Evolutionary conservation across 805 yeast genomes (phyloP).

Genomic region (Cyberlindnera maritima): DNA sequence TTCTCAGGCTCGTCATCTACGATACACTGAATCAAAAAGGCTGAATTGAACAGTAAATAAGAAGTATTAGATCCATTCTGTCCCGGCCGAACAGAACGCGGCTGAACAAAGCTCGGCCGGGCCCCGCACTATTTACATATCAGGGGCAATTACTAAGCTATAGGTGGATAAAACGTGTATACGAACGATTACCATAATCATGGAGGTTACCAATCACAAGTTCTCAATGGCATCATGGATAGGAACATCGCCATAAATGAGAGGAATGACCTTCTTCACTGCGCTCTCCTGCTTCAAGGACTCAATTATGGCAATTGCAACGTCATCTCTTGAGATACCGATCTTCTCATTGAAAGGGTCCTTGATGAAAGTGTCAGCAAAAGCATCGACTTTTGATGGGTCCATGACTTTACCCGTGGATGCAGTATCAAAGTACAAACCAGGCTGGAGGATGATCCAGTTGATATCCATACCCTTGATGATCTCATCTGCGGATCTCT

Average conservation of each 20-base stretch:
- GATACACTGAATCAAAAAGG: too few species aligned
- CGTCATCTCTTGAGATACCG: constrained; percentile 46
- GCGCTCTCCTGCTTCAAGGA: constrained; percentile 37
- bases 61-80: too few species aligned
- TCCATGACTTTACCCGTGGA: constrained; percentile 43
- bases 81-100: too few species aligned
- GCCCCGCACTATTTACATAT: too few species aligned
- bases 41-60: too few species aligned
- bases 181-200: too few species aligned
- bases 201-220: too few species aligned
- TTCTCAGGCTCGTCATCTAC: too few species aligned
- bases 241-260: constrained; percentile 40
- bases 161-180: too few species aligned
- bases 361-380: constrained; percentile 3
- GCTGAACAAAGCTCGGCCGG: too few species aligned
- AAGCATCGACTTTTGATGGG: constrained; percentile 23
- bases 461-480: constrained; percentile 36
- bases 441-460: constrained; percentile 59
- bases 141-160: too few species aligned
- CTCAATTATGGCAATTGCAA: constrained; percentile 45
- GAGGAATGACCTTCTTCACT: constrained; percentile 40
- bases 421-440: constrained; percentile 37
- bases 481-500: constrained; percentile 56
- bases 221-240: constrained; percentile 19
- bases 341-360: constrained; percentile 2